phyloP scores from a whole-genome alignment of 2,329 filamentous ascomycete genomes.

The Chaetomiaceae sp. region DNA sequence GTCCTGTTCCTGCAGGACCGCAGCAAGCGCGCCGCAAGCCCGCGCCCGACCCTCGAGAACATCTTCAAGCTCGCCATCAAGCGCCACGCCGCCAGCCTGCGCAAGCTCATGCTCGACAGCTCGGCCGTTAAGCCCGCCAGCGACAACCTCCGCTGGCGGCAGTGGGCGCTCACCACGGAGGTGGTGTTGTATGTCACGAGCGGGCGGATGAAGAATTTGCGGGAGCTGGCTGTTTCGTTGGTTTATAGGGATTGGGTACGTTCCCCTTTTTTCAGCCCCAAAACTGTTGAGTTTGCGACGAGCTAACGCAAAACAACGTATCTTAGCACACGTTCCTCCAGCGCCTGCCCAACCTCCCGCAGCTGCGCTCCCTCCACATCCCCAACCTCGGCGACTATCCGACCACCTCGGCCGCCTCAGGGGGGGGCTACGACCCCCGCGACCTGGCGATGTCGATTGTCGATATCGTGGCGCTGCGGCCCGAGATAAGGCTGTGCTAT shows the following conservation, averaged over 20 bases:
- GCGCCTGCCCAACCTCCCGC: constrained; percentile 64
- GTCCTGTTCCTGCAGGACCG: constrained; percentile 71
- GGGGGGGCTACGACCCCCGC: constrained; percentile 47
- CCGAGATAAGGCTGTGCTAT: constrained; percentile 73
- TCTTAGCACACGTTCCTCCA: constrained; percentile 72
- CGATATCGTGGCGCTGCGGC: constrained; percentile 71
- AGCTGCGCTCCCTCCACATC: constrained; percentile 52
- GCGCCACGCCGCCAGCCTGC: constrained; percentile 66
- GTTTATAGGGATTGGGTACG: constrained; percentile 76
- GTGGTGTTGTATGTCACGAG: constrained; percentile 70
- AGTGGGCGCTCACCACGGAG: constrained; percentile 68
- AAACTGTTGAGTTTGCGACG: constrained; percentile 6
- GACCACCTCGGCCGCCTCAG: too few relatives aligned
- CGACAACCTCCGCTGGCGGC: constrained; percentile 51
- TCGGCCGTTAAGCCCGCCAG: constrained; percentile 50
- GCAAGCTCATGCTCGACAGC: constrained; percentile 70
- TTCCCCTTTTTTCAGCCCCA: constrained; percentile 16
- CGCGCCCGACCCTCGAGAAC: constrained; percentile 58
- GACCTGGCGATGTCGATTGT: constrained; percentile 74
- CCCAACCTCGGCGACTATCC: constrained; percentile 26
- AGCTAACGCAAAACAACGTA: not conserved
- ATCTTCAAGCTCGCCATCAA: constrained; percentile 68
- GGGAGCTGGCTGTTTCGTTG: constrained; percentile 67
- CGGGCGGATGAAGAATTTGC: constrained; percentile 66
- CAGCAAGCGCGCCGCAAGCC: constrained; percentile 42